A percentile compares a stretch with the other conserved stretches of the same genome.
Evolutionary conservation across 2,329 filamentous ascomycete species (phyloP).

Genomic region (Trichoderma sp.): DNA sequence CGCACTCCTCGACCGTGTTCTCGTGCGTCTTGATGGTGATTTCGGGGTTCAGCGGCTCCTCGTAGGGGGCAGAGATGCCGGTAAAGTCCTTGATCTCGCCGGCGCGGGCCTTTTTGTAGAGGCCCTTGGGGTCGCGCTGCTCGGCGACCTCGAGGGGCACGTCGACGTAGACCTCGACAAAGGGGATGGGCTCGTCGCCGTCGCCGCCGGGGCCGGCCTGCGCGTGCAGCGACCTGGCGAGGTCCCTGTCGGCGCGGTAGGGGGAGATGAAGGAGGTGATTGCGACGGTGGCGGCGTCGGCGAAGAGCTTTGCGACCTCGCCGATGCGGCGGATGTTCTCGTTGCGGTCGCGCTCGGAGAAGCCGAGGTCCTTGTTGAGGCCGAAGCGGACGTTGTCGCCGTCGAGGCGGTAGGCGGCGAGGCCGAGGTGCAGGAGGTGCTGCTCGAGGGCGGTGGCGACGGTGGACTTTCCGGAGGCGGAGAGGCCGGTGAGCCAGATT

Average conservation of each 20-base stretch:
- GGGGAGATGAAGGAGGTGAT: constrained; percentile 97
- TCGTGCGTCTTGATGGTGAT: constrained; percentile 83
- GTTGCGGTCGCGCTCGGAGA: constrained; percentile 88
- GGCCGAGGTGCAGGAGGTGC: constrained; percentile 83
- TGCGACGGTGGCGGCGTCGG: constrained; percentile 82
- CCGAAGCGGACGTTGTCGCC: constrained; percentile 99
- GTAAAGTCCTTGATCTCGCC: constrained; percentile 98
- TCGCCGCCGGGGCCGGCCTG: constrained; percentile 55
- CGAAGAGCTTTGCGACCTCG: constrained; percentile 96
- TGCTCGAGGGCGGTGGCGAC: constrained; percentile 96
- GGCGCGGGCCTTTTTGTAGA: constrained; percentile 94
- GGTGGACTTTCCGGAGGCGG: constrained; percentile 94
- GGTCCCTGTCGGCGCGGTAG: constrained; percentile 81
- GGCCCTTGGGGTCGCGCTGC: constrained; percentile 92
- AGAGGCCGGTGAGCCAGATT: constrained; percentile 97
- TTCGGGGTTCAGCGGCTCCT: constrained; percentile 83
- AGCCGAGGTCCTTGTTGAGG: constrained; percentile 95
- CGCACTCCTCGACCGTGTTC: constrained; percentile 84
- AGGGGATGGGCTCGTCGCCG: constrained; percentile 75
- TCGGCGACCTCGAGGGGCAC: constrained; percentile 90
- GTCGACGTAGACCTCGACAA: constrained; percentile 93
- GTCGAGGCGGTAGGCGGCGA: constrained; percentile 89
- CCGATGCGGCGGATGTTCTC: constrained; percentile 98
- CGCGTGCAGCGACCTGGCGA: constrained; percentile 79
- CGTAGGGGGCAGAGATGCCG: constrained; percentile 91